A percentile compares a stretch with the other conserved stretches of the same genome.
phyloP scores from a whole-genome alignment of 2,329 filamentous ascomycete genomes.

The Phoma sp. region DNA sequence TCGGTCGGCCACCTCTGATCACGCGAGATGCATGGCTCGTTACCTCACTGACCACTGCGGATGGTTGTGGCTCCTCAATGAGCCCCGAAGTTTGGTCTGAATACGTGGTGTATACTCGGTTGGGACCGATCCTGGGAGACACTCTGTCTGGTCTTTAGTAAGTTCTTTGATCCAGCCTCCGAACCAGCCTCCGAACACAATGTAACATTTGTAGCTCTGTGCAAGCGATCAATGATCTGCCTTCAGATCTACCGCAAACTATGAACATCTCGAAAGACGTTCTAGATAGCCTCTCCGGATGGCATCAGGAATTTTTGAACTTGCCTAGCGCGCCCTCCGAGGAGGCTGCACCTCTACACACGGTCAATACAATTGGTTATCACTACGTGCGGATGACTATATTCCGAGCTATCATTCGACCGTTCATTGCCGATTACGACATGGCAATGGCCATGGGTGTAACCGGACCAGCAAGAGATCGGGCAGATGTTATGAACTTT shows the following conservation, averaged over 20 bases:
- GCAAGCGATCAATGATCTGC: too few species aligned
- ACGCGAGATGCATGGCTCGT: conserved; percentile 15
- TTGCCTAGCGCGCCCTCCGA: too few species aligned
- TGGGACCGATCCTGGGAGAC: conserved; percentile 4
- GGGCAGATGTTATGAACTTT: too few species aligned
- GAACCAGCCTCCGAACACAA: too few species aligned
- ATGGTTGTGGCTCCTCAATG: conserved; percentile 1
- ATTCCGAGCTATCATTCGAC: conserved; percentile 15
- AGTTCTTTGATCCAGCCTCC: background rate
- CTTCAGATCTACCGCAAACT: too few species aligned
- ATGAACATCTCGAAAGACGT: too few species aligned
- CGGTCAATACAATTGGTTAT: conserved; percentile 6
- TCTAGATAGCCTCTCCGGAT: too few species aligned
- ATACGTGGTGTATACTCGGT: background rate
- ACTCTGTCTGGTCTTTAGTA: conserved; percentile 8
- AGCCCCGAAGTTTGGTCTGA: background rate
- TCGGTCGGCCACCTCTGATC: conserved; percentile 16
- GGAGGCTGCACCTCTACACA: background rate
- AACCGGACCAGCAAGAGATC: too few species aligned
- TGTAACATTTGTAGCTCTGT: too few species aligned
- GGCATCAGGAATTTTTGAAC: too few species aligned
- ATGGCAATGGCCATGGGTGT: background rate
- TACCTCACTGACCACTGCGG: conserved; percentile 3
- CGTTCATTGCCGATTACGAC: background rate
- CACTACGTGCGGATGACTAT: conserved; percentile 20